Percentiles rank a stretch among this genome's conserved stretches.
phyloP scores from a whole-genome alignment of 2,329 filamentous ascomycete genomes.

The Trichoderma sp. region DNA sequence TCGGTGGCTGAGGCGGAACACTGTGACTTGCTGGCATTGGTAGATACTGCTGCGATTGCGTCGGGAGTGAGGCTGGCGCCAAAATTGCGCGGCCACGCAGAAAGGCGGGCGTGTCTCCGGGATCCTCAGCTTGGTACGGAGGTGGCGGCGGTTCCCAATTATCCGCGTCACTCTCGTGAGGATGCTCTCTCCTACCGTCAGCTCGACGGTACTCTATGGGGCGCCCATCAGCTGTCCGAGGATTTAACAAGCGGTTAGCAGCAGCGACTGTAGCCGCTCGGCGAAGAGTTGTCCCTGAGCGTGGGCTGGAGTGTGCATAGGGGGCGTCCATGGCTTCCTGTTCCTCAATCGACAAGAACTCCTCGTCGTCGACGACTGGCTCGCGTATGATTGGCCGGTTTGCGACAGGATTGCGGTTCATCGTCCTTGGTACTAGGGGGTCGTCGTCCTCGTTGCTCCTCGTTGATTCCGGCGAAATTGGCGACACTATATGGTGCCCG shows the following conservation, averaged over 20 bases:
- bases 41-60: background rate
- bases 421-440: constrained; percentile 51
- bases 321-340: constrained; percentile 67
- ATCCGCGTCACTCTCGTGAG: constrained; percentile 83
- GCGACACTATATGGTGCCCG: constrained; percentile 28
- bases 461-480: constrained; percentile 33
- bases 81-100: constrained; percentile 50
- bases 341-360: constrained; percentile 51
- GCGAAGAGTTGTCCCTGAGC: constrained; percentile 67
- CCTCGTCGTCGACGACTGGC: constrained; percentile 38
- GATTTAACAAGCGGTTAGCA: constrained; percentile 66
- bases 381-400: constrained; percentile 23
- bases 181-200: constrained; percentile 68
- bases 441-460: constrained; percentile 42
- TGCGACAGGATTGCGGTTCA: constrained; percentile 33
- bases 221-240: constrained; percentile 52
- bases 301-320: constrained; percentile 70
- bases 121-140: constrained; percentile 69
- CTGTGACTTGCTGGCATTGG: background rate
- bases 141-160: constrained; percentile 86
- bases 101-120: constrained; percentile 55
- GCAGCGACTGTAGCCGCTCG: constrained; percentile 76
- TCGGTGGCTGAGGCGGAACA: background rate
- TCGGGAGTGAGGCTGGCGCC: constrained; percentile 18
- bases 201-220: constrained; percentile 64